phyloP scores from a whole-genome alignment of 352 stramenopile genomes.

The Globisporangium polare region DNA sequence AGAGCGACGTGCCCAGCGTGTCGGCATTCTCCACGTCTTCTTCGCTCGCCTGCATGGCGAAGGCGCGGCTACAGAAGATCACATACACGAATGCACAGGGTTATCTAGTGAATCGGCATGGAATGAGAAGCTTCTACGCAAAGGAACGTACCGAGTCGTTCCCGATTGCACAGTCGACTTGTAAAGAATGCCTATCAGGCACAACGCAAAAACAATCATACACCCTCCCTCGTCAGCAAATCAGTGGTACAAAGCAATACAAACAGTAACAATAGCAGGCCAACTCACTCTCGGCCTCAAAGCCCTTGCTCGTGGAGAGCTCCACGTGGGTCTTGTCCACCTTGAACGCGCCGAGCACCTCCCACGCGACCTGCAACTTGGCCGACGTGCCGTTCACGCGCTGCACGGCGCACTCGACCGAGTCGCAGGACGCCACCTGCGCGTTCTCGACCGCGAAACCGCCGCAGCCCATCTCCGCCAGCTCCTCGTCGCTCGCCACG shows the following conservation, averaged over 20 bases:
- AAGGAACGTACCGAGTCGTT: slow-evolving; percentile 34
- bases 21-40: slow-evolving; percentile 34
- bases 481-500: slow-evolving; percentile 27
- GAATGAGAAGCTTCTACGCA: background rate
- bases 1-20: slow-evolving; percentile 63
- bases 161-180: slow-evolving; percentile 39
- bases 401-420: slow-evolving; percentile 31
- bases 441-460: slow-evolving; percentile 27
- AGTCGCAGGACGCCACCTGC: slow-evolving; percentile 48
- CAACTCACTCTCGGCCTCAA: slow-evolving; percentile 28
- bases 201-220: no score
- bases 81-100: background rate
- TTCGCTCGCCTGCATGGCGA: slow-evolving; percentile 39
- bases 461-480: slow-evolving; percentile 55
- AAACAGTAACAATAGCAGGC: background rate
- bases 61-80: slow-evolving; percentile 38
- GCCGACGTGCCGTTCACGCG: slow-evolving; percentile 18
- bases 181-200: slow-evolving; percentile 36
- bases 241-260: background rate
- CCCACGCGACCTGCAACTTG: slow-evolving; percentile 72
- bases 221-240: slow-evolving; percentile 2
- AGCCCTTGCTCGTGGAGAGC: slow-evolving; percentile 47
- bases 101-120: background rate
- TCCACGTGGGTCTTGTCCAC: slow-evolving; percentile 74
- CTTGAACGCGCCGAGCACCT: slow-evolving; percentile 71